These are phyloP conservation scores for Talaromyces marneffei DNA, from an alignment of 2,329 filamentous ascomycete genomes.

Conservation along the genomic window DNA sequence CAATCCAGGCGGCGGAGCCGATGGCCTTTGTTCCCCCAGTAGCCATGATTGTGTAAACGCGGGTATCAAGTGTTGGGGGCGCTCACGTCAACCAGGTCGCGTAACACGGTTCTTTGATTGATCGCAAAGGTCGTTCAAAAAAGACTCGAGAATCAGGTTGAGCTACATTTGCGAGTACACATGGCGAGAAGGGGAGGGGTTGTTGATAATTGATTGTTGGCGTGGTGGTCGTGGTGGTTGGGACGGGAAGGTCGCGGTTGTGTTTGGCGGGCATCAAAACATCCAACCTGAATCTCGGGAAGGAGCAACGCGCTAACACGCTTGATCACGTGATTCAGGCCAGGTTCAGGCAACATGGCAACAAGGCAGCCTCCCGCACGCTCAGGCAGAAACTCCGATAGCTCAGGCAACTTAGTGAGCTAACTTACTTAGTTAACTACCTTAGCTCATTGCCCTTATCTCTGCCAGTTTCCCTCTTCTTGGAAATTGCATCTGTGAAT, in stretches of 20 bases:
- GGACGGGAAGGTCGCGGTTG: constrained; percentile 3
- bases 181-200: neutral
- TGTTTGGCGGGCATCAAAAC: constrained; percentile 14
- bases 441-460: neutral
- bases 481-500: neutral
- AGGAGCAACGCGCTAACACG: constrained; percentile 13
- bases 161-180: neutral
- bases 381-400: neutral
- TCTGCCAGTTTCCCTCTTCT: neutral
- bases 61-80: neutral
- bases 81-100: neutral
- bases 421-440: too few species aligned
- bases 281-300: neutral
- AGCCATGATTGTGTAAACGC: constrained; percentile 26
- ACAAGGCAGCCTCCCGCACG: neutral
- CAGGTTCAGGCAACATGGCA: constrained; percentile 3
- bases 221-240: neutral
- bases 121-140: neutral
- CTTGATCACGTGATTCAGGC: constrained; percentile 18
- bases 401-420: neutral
- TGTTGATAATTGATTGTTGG: neutral
- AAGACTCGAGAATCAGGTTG: neutral
- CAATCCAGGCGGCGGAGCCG: constrained; percentile 79
- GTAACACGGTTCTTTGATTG: neutral
- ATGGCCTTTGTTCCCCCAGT: constrained; percentile 48